phyloP scores from a whole-genome alignment of 2,329 filamentous ascomycete genomes.

The Botrytis paeoniae region DNA sequence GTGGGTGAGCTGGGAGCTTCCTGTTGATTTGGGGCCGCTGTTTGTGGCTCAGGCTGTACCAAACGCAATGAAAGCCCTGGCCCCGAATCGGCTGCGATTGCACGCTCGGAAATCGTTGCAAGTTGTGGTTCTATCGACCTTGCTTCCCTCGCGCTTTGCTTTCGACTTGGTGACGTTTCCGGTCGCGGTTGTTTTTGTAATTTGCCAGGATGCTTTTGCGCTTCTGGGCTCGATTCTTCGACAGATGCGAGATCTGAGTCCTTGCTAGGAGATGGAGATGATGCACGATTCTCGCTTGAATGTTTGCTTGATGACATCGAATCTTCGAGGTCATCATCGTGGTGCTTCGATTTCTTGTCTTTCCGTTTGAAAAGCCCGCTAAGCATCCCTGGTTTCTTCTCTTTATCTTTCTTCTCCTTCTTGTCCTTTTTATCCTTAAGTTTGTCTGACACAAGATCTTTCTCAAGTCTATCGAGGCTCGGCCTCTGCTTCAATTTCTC shows the following conservation, averaged over 20 bases:
- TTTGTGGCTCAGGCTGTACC: conserved; percentile 35
- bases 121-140: conserved; percentile 31
- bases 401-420: conserved; percentile 56
- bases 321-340: conserved; percentile 53
- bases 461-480: conserved; percentile 76
- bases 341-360: conserved; percentile 45
- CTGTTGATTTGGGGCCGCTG: conserved; percentile 25
- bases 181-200: conserved; percentile 60
- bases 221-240: conserved; percentile 32
- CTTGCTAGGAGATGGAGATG: conserved; percentile 36
- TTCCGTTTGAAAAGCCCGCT: conserved; percentile 54
- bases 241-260: conserved; percentile 33
- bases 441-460: conserved; percentile 61
- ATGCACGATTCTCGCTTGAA: conserved; percentile 45
- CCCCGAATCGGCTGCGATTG: conserved; percentile 29
- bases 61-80: conserved; percentile 36
- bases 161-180: conserved; percentile 33
- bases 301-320: conserved; percentile 29
- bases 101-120: conserved; percentile 31
- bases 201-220: conserved; percentile 62
- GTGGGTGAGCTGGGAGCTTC: conserved; percentile 35
- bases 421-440: conserved; percentile 67
- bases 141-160: conserved; percentile 27
- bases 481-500: conserved; percentile 55
- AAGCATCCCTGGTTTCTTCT: conserved; percentile 57